Evolutionary conservation across 2,329 filamentous ascomycete genomes (phyloP).

Genomic region (Neofusicoccum umdonicola): DNA sequence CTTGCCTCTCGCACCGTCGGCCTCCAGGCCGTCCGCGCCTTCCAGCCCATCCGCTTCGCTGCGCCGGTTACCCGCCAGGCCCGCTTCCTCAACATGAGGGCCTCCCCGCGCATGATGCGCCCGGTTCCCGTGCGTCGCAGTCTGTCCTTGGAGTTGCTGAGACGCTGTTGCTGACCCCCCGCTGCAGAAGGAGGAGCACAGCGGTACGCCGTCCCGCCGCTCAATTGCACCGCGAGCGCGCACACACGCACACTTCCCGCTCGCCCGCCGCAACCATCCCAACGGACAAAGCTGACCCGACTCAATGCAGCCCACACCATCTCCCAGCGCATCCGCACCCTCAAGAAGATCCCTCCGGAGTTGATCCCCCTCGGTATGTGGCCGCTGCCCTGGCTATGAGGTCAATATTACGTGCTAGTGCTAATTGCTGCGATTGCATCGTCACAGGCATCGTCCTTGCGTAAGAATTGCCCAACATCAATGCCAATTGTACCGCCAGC

Average conservation of each 20-base stretch:
- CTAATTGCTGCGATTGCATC: constrained; percentile 22
- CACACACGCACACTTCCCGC: background rate
- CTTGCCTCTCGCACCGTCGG: constrained; percentile 39
- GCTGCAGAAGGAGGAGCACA: constrained; percentile 61
- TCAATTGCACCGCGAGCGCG: background rate
- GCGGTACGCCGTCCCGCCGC: constrained; percentile 46
- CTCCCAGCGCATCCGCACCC: constrained; percentile 86
- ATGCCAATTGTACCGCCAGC: background rate
- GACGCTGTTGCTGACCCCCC: constrained; percentile 39
- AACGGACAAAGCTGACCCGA: background rate
- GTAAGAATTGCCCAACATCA: constrained; percentile 51
- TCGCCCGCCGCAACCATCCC: background rate
- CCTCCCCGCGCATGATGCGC: constrained; percentile 46
- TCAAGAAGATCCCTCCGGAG: constrained; percentile 90
- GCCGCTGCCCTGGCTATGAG: constrained; percentile 22
- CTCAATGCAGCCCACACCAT: constrained; percentile 77
- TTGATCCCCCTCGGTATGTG: constrained; percentile 85
- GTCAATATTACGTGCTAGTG: constrained; percentile 13
- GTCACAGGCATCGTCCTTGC: constrained; percentile 75
- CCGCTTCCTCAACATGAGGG: constrained; percentile 42
- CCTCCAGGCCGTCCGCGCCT: constrained; percentile 27
- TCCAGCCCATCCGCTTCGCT: constrained; percentile 17
- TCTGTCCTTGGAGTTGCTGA: background rate
- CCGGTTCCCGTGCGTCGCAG: constrained; percentile 66
- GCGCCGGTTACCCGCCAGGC: constrained; percentile 15